Conservation (phyloP, 192 early-diverging fungal species). For the Backusella mclennaniae region DNA sequence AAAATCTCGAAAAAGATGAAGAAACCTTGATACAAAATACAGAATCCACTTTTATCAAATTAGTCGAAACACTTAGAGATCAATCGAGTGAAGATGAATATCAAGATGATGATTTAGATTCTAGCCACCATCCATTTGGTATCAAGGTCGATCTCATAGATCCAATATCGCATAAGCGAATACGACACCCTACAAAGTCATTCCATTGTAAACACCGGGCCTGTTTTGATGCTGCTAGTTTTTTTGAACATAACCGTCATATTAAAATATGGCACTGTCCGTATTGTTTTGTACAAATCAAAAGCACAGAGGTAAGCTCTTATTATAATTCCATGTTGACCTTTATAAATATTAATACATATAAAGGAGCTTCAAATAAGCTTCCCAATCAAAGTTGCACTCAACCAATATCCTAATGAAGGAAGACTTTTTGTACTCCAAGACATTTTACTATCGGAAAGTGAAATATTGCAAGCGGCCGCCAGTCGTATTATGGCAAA, state of each 20-base stretch:
- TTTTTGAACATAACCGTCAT: neutral
- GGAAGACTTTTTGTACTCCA: conserved; percentile 12
- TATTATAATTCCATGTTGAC: neutral
- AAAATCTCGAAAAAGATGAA: neutral
- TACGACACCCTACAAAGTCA: conserved; percentile 1
- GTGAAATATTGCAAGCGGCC: neutral
- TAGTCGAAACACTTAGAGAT: neutral
- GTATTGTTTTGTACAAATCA: conserved; percentile 7
- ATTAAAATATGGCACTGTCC: conserved; percentile 11
- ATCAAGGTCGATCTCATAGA: neutral
- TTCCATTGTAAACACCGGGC: conserved; percentile 1
- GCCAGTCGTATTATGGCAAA: conserved; percentile 6
- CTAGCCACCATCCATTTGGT: neutral
- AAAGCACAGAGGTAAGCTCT: conserved; percentile 6
- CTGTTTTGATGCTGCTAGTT: conserved; percentile 4
- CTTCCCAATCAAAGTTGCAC: conserved; percentile 3
- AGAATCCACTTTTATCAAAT: neutral
- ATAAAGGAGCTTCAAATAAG: neutral
- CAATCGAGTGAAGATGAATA: conserved; percentile 12
- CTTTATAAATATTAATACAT: neutral
- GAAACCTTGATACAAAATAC: neutral
- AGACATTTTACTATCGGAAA: conserved; percentile 7
- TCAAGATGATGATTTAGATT: neutral
- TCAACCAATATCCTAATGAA: conserved; percentile 5
- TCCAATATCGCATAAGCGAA: conserved; percentile 6